Conservation (phyloP, 176 grass and related monocot species). For the Guadua angustifolia region DNA sequence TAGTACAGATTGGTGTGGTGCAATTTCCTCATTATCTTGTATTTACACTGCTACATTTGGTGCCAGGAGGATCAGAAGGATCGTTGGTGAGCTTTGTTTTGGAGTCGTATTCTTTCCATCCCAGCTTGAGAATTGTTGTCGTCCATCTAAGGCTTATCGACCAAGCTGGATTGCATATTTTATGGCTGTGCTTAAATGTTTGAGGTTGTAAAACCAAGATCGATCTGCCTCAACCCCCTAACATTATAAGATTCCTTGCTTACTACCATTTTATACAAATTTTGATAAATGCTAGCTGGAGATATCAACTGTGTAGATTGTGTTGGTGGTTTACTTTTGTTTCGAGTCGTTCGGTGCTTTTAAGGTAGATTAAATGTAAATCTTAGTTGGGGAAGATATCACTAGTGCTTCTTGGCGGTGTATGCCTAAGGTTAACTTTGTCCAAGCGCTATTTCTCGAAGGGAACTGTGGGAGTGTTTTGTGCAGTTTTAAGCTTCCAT, state of each 20-base stretch:
- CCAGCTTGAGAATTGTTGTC: background rate
- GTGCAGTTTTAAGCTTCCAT: background rate
- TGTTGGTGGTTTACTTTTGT: background rate
- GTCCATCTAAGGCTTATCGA: background rate
- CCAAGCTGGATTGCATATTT: constrained; percentile 15
- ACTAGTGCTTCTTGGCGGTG: background rate
- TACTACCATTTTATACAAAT: constrained; percentile 7
- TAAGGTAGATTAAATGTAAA: background rate
- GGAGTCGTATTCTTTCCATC: background rate
- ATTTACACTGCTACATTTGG: constrained; percentile 11
- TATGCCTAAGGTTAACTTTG: background rate
- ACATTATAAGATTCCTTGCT: background rate
- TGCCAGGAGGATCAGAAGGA: background rate
- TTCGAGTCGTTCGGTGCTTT: background rate
- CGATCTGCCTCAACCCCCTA: background rate
- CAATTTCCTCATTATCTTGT: background rate
- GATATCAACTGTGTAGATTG: background rate
- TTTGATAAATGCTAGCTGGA: background rate
- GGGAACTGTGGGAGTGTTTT: background rate
- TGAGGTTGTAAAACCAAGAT: background rate
- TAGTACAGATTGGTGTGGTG: background rate
- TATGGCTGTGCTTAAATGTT: background rate
- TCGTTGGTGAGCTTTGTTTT: background rate
- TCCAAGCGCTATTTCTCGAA: background rate
- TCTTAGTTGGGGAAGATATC: background rate